phyloP scores from a whole-genome alignment of 805 yeast genomes.

The Cyberlindnera americana region DNA sequence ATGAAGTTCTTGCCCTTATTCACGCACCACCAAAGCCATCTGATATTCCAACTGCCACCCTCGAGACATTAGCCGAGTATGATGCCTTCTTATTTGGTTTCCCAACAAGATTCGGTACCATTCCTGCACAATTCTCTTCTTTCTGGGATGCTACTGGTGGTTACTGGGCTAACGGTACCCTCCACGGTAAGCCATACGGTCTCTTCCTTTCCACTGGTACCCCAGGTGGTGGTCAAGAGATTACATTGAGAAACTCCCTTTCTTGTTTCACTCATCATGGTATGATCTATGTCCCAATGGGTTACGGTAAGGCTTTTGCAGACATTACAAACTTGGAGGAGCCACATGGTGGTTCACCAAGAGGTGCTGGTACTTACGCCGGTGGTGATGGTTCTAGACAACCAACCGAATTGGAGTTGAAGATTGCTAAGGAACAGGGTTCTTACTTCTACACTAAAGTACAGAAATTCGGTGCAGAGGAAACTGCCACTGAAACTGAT shows the following conservation, averaged over 20 bases:
- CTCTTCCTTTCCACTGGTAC: conserved; percentile 68
- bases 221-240: conserved; percentile 77
- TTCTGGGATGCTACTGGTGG: conserved; percentile 79
- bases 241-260: conserved; percentile 54
- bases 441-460: conserved; percentile 49
- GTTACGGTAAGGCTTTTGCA: conserved; percentile 56
- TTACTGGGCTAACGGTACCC: conserved; percentile 66
- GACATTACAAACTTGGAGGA: conserved; percentile 54
- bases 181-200: conserved; percentile 71
- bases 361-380: conserved; percentile 84
- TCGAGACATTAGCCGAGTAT: conserved; percentile 54
- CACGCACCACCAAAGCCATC: conserved; percentile 66
- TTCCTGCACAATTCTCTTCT: conserved; percentile 69
- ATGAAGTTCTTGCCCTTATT: conserved; percentile 51
- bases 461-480: conserved; percentile 26
- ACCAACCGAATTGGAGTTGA: conserved; percentile 59
- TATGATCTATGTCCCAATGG: conserved; percentile 70
- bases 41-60: conserved; percentile 58
- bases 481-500: conserved; percentile 10
- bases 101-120: conserved; percentile 81
- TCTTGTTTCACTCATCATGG: conserved; percentile 72
- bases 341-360: conserved; percentile 77
- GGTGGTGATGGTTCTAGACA: conserved; percentile 72
- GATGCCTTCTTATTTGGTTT: conserved; percentile 84
- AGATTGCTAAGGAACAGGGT: conserved; percentile 67